Base-by-base conservation (phyloP, 225 moss, liverwort and hornwort species). In the Polytrichum commune region DNA sequence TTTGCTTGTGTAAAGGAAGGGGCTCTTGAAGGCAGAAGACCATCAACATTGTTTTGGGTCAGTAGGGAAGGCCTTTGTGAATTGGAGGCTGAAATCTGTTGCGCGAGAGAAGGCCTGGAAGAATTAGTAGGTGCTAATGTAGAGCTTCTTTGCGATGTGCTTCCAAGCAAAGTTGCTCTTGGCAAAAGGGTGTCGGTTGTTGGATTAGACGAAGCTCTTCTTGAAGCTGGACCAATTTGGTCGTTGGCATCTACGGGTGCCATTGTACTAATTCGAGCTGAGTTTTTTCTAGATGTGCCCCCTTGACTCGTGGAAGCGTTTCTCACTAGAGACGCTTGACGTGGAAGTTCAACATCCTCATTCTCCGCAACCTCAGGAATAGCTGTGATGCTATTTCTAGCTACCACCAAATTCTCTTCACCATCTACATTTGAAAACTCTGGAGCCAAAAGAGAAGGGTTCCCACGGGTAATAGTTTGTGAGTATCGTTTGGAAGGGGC, bases 401-500 rank as follows among this genome's bases (percentile, higher is more conserved):
- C 33, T 7, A 29, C 29, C 23, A 54, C 18, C 25, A 19, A 27
- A 28, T 29, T 33, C 25, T 75, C 66, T 38, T 30, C 58, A 73
- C 2, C 32, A 32, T 35, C 33, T 2, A 54, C 10, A 72, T 33
- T 22, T 64, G 35, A 35, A 24, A 72, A 66, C 24, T 78, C 75
- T 6, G 74, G 35, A 46, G 25, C 55, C 56, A 65, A 19, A 16
- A 53, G 25, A 70, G 38, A 27, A 54, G 67, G 65, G 18, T 46
- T 73, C 35, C 55, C 62, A 29, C 70, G 30, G 35, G 10, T 6
- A 19, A 72, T 54, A 25, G 63, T 54, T 4, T 65, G 27, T 13
- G 71, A 78, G 38, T 38, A 70, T 28, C 73, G 69, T 73, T 76
- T 76, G 24, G 79, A 79, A 9, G 76, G 67, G n/a, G 70, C 73